Conservation (phyloP, 306 rosid genomes). For the Delonix regia region DNA sequence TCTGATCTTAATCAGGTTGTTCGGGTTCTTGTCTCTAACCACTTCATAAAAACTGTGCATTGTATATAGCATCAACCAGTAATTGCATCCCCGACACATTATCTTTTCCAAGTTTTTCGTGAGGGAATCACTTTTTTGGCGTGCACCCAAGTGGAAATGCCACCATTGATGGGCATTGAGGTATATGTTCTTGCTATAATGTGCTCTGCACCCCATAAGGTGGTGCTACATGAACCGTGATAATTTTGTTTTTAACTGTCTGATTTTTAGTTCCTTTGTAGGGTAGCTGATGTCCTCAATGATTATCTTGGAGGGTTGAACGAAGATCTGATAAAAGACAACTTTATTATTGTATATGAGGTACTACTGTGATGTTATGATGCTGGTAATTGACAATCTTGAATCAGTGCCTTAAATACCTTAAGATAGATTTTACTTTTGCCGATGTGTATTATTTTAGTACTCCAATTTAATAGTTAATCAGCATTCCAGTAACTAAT, state of each 20-base stretch:
- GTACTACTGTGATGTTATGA: conserved; percentile 38
- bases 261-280: conserved; percentile 82
- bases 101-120: conserved; percentile 87
- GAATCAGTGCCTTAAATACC: background rate
- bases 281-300: conserved; percentile 91
- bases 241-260: conserved; percentile 43
- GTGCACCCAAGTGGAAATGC: conserved; percentile 97
- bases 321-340: conserved; percentile 87
- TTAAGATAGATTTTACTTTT: background rate
- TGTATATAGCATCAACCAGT: conserved; percentile 75
- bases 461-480: background rate
- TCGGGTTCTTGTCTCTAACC: background rate
- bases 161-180: conserved; percentile 96
- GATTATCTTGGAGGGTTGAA: conserved; percentile 91
- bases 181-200: conserved; percentile 42
- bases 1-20: background rate
- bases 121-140: conserved; percentile 96
- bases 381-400: conserved; percentile 5
- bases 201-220: background rate
- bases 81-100: conserved; percentile 95
- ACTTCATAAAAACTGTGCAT: background rate
- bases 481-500: background rate
- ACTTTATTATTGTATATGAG: conserved; percentile 90
- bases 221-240: background rate
- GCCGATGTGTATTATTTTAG: background rate